A percentile compares a stretch with the other conserved stretches of the same genome.
Conservation (phyloP, 345 rosid species). For the Eucalyptus pumila region DNA sequence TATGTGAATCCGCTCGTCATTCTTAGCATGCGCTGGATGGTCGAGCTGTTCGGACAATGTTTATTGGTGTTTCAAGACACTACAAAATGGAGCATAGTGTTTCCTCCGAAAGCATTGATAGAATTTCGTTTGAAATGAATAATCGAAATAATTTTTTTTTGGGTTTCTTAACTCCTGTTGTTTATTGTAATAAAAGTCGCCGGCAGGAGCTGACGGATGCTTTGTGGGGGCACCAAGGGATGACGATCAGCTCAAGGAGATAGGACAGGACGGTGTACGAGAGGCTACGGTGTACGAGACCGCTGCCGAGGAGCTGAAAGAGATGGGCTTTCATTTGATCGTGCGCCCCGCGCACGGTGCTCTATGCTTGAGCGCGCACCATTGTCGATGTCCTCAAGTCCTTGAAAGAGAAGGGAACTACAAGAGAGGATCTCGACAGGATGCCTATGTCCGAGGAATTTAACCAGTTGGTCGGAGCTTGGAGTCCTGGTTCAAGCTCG, state of each 20-base stretch:
- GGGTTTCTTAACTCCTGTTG: too few species aligned
- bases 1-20: too few species aligned
- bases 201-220: too few species aligned
- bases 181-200: neutral
- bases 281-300: neutral
- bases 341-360: too few species aligned
- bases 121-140: too few species aligned
- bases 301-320: slow-evolving; percentile 28
- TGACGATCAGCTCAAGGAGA: too few species aligned
- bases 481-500: slow-evolving; percentile 34
- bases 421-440: slow-evolving; percentile 20
- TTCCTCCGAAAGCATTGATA: neutral
- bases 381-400: too few species aligned
- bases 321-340: slow-evolving; percentile 24
- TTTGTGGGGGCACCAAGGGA: too few species aligned
- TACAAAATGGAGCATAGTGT: neutral
- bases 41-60: neutral
- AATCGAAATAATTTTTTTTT: too few species aligned
- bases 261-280: too few species aligned
- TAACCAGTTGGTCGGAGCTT: slow-evolving; percentile 17
- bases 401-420: slow-evolving; percentile 24
- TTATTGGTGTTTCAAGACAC: neutral
- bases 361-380: too few species aligned
- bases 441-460: slow-evolving; percentile 37
- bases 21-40: neutral